These are phyloP conservation scores for Pestalotiopsis sp. DNA, from an alignment of 2,329 filamentous ascomycete species.

Conservation along the genomic window DNA sequence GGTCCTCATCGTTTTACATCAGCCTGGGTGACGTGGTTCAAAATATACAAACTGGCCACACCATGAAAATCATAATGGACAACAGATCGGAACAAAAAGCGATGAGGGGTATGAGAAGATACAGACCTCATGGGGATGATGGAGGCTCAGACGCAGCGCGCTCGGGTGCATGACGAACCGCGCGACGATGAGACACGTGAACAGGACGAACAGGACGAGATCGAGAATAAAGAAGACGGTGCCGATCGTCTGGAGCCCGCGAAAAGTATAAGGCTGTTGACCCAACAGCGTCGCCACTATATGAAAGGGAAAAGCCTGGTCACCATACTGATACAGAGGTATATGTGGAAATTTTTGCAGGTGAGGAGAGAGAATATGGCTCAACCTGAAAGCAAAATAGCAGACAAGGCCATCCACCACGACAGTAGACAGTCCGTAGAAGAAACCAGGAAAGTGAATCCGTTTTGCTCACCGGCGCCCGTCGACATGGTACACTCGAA, in stretches of 20 bases:
- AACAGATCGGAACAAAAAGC: too few relatives aligned
- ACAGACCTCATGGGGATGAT: slow-evolving; percentile 55
- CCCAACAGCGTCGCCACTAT: slow-evolving; percentile 31
- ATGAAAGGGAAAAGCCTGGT: not conserved
- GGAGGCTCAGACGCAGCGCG: slow-evolving; percentile 60
- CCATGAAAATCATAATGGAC: too few relatives aligned
- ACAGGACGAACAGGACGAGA: slow-evolving; percentile 47
- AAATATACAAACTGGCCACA: too few relatives aligned
- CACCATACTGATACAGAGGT: not conserved
- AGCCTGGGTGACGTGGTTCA: too few relatives aligned
- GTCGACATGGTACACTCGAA: slow-evolving; percentile 38
- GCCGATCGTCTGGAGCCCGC: slow-evolving; percentile 49
- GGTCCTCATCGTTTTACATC: not conserved
- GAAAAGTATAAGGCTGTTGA: slow-evolving; percentile 45
- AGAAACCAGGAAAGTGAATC: not conserved
- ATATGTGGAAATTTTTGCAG: not conserved
- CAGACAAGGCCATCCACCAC: too few relatives aligned
- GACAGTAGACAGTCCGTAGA: too few relatives aligned
- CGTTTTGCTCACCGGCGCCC: slow-evolving; percentile 20
- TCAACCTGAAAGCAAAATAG: too few relatives aligned
- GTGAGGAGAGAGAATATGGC: too few relatives aligned
- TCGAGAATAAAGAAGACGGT: slow-evolving; percentile 52
- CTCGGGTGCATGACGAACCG: slow-evolving; percentile 62
- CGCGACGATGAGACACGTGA: slow-evolving; percentile 54
- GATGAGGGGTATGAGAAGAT: not conserved